phyloP scores from a whole-genome alignment of 106 monocot species.

The Iris macrosiphon region DNA sequence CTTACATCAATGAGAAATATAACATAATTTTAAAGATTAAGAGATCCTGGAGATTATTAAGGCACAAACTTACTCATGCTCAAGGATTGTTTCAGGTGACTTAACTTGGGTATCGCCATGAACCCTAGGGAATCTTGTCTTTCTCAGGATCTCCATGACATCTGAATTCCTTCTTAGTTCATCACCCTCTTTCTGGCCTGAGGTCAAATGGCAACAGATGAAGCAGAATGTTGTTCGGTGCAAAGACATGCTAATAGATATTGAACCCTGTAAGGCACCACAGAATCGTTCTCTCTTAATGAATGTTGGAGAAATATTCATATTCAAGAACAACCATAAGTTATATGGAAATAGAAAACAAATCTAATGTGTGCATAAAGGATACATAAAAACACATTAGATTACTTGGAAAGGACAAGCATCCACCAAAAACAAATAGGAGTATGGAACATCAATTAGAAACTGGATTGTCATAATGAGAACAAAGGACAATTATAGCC shows the following conservation, averaged over 20 bases:
- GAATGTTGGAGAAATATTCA: no score
- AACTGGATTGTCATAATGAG: no score
- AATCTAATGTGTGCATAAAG: no score
- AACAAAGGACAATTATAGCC: no score
- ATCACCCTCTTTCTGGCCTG: slow-evolving; percentile 61
- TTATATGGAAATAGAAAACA: no score
- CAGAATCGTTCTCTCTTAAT: no score
- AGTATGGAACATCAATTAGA: no score
- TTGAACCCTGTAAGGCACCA: slow-evolving; percentile 31
- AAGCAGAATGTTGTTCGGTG: slow-evolving; percentile 70
- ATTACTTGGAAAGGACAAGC: no score
- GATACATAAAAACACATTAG: no score
- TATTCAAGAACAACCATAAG: no score
- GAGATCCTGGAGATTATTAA: neutral
- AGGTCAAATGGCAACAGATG: slow-evolving; percentile 56
- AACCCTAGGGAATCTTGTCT: slow-evolving; percentile 48
- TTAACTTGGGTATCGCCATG: slow-evolving; percentile 20
- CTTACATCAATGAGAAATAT: neutral
- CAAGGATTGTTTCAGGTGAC: slow-evolving; percentile 57
- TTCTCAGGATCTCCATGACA: slow-evolving; percentile 51
- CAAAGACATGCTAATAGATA: slow-evolving; percentile 59
- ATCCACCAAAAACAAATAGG: no score
- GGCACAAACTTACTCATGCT: slow-evolving; percentile 41
- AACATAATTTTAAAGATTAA: neutral
- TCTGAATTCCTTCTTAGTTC: slow-evolving; percentile 46